Percentiles rank a stretch among this genome's conserved stretches.
phyloP scores from a whole-genome alignment of 306 rosid genomes.

The Oxytropis ochrocephala region DNA sequence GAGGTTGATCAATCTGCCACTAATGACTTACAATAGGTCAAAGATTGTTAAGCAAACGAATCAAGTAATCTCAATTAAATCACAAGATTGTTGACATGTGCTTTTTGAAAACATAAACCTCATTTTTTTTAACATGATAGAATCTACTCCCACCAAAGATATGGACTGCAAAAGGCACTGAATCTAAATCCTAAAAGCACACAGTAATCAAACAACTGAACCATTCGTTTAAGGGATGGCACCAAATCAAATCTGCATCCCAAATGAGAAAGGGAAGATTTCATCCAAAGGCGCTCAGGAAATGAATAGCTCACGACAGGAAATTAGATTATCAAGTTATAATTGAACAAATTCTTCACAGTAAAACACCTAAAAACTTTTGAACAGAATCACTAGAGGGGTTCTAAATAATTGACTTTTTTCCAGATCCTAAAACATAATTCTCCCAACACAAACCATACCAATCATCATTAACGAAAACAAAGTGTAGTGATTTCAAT shows the following conservation, averaged over 20 bases:
- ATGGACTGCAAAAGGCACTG: too few species aligned
- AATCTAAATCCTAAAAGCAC: neutral
- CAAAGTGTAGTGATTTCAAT: slow-evolving; percentile 5
- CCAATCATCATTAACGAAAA: slow-evolving; percentile 13
- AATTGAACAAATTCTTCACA: slow-evolving; percentile 7
- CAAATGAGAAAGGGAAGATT: neutral
- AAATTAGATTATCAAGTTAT: neutral
- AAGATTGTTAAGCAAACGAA: too few species aligned
- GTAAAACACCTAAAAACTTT: neutral
- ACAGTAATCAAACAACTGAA: neutral
- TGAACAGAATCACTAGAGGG: neutral
- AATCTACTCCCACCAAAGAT: too few species aligned
- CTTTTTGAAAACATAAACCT: too few species aligned
- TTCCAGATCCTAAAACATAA: slow-evolving; percentile 4
- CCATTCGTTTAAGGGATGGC: neutral
- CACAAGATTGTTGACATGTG: too few species aligned
- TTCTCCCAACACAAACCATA: neutral
- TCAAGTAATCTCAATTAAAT: too few species aligned
- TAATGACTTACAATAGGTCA: too few species aligned
- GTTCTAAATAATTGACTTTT: neutral
- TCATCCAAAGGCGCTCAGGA: neutral
- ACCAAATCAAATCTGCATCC: neutral
- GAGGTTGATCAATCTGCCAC: too few species aligned
- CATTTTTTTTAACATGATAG: too few species aligned
- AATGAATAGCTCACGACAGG: neutral